Evolutionary conservation across 257 asterid genomes (phyloP), one percentile per base, ranked within the genome.

Genomic region (Linderniella brevidens): DNA sequence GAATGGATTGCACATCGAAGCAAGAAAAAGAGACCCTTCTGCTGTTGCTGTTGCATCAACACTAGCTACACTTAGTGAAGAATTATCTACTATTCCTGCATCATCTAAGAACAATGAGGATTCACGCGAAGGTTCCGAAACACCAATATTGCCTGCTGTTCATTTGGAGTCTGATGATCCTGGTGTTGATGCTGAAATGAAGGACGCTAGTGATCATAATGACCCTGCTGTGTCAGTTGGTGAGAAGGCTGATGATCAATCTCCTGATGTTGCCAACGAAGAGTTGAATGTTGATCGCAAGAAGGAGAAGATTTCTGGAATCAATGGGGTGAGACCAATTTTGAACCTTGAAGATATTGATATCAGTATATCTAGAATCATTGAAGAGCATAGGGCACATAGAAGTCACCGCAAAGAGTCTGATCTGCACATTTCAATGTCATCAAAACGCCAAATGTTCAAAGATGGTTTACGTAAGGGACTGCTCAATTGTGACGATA

Each of bases 1-100:
- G 37, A 85, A 75, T 69, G 60, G 59, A 61, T 55, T 60, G 38
- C 74, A 64, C 8, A 75, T 53, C 49, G 93, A 77, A 64, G 75
- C 76, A 63, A 71, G 82, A 53, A 64, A 64, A n/a, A 90, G 95
- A 61, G 93, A 83, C 71, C 73, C 90, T 39, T 84, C 95, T 59
- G 85, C 88, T 61, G 90, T 74, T 14, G 83, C 77, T 42, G 90
- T 93, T 56, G 95, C 95, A 64, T 84, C 95, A 20, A 78, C 80
- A 64, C 70, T 85, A 81, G 96, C 93, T 29, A 80, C 93, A 0
- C 92, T 85, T 57, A 65, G 64, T 49, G 73, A 82, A 56, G 80
- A 63, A 57, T 80, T 77, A 67, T 45, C 61, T 41, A 71, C 81
- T 6, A 59, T 78, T 52, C 76, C 70, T 65, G 71, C 82, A 54